Evolutionary conservation across 2,329 filamentous ascomycete species (phyloP), one percentile per base, ranked within the genome.

Genomic region (Verticillium zaregamsianum): DNA sequence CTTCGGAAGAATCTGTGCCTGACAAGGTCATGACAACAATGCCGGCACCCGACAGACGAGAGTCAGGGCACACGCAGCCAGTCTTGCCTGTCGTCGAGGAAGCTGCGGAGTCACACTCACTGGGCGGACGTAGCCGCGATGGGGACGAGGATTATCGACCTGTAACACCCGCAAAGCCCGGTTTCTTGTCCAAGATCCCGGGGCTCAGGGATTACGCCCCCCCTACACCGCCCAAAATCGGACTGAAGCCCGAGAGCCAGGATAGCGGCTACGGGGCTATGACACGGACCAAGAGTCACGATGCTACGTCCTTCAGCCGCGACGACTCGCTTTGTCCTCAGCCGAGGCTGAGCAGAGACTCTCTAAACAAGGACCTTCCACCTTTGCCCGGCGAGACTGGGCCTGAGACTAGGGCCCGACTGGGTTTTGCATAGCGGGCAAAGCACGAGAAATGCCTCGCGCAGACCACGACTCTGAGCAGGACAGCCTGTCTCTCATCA

Each of bases 71-170:
- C 80, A 89, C 68, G 72, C 87, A 73, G 70, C 72, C 72, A 70
- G 83, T 77, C 1, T 78, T 98, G 2, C 94, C 94, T 0, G 89
- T 97, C 11, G 93, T 98, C 7, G 91, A 97, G 67, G 94, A 98
- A 76, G 90, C 87, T n/a, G 90, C 87, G 5, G 94, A 97, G 74
- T 88, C 82, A 11, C 85, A 82, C 8, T 91, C 89, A 63, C 82
- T 87, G 28, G 86, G 87, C 2, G 85, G 82, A 33, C 82, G 82
- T 60, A 86, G 85, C 69, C 81, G 80, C 25, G 77, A 78, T 62
- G 85, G 83, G 63, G 74, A 67, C 63, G n/a, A 71, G 67, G 52
- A 74, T 73, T 56, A 72, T 67, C 55, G 68, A 68, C 79, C 79
- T 1, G 63, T 72, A 35, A 80, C 80, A 3, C 79, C 81, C 0